phyloP scores from a whole-genome alignment of 768 basidiomycete genomes.

The Panaeolus papilionaceus region DNA sequence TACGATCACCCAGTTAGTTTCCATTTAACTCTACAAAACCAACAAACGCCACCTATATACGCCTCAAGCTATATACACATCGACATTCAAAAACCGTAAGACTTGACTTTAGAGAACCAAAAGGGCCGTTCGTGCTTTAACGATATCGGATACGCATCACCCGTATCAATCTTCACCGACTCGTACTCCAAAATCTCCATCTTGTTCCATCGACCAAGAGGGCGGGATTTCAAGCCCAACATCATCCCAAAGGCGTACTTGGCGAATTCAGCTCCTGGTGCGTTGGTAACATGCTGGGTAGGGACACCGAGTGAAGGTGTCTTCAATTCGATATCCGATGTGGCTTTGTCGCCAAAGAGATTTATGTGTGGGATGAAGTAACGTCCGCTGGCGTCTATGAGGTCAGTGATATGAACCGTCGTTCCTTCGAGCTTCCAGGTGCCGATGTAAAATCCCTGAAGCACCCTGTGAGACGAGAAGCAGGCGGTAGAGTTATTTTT shows the following conservation, averaged over 20 bases:
- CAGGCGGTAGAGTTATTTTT: too few species aligned
- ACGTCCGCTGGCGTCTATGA: conserved; percentile 61
- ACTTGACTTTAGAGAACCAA: conserved; percentile 92
- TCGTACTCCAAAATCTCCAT: conserved; percentile 78
- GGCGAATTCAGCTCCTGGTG: conserved; percentile 29
- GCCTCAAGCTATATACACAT: background rate
- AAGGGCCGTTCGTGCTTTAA: conserved; percentile 90
- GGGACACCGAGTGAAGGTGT: conserved; percentile 17
- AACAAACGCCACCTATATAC: background rate
- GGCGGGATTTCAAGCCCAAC: conserved; percentile 73
- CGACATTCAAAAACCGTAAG: conserved; percentile 43
- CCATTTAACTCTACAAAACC: background rate
- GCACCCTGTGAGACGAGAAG: conserved; percentile 7
- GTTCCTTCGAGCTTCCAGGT: conserved; percentile 74
- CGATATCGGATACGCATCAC: conserved; percentile 70
- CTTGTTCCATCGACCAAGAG: conserved; percentile 86
- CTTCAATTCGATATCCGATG: background rate
- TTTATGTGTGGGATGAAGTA: conserved; percentile 34
- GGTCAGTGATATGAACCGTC: conserved; percentile 64
- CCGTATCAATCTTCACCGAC: conserved; percentile 76
- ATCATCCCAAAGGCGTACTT: conserved; percentile 81
- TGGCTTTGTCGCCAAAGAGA: conserved; percentile 15
- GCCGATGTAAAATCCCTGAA: conserved; percentile 74
- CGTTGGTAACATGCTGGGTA: conserved; percentile 18
- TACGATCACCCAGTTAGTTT: background rate